Evolutionary conservation across 2,329 filamentous ascomycete genomes (phyloP).

Genomic region (Exophiala sp.): DNA sequence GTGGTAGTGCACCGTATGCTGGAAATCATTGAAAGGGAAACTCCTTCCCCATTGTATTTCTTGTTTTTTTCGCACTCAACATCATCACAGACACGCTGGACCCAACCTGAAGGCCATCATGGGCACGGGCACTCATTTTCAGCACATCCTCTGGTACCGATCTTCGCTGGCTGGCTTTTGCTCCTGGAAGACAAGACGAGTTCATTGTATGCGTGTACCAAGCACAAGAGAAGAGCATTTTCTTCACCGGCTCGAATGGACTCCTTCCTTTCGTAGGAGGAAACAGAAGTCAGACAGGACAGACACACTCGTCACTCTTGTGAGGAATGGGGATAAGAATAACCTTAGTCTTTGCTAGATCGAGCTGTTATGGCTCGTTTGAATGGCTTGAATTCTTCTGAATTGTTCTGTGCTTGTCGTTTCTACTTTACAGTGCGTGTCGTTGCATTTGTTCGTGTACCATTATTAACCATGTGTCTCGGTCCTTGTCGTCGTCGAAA

Average conservation of each 20-base stretch:
- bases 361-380: neutral
- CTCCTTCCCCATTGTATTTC: constrained; percentile 8
- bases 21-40: neutral
- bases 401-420: neutral
- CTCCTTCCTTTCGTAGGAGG: neutral
- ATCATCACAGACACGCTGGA: neutral
- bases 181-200: neutral
- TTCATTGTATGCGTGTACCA: neutral
- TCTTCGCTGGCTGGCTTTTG: neutral
- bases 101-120: neutral
- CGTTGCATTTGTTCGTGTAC: no score
- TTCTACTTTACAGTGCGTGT: no score
- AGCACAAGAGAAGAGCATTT: neutral
- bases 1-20: constrained; percentile 17
- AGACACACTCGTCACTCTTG: neutral
- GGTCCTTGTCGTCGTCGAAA: no score
- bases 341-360: neutral
- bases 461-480: no score
- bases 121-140: neutral
- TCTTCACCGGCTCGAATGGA: neutral
- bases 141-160: neutral
- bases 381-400: neutral
- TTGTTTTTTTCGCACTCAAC: neutral
- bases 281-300: neutral
- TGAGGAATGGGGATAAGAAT: neutral